phyloP scores from a whole-genome alignment of 2,329 filamentous ascomycete genomes.

The Penicillium sp. region DNA sequence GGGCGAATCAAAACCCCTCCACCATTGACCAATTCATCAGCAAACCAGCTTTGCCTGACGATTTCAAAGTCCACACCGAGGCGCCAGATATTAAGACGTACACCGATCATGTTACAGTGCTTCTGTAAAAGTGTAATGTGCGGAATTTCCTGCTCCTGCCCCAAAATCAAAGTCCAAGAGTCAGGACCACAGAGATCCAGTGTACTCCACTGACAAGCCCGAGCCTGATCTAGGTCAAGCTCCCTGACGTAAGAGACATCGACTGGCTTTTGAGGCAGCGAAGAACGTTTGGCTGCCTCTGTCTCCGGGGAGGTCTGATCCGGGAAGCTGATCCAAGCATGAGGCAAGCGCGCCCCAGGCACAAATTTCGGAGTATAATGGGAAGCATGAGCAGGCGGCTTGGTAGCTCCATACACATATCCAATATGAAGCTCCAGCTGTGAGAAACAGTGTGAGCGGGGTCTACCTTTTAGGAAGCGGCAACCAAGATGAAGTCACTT shows the following conservation, averaged over 20 bases:
- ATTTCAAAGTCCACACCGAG: background rate
- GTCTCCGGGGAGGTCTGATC: background rate
- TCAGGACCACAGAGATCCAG: slow-evolving; percentile 36
- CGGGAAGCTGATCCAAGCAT: slow-evolving; percentile 36
- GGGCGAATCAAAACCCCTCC: slow-evolving; percentile 36
- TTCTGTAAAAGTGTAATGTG: background rate
- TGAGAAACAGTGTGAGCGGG: background rate
- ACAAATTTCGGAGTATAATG: slow-evolving; percentile 36
- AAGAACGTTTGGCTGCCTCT: background rate
- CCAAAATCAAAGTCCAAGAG: slow-evolving; percentile 31
- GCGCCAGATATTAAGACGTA: background rate
- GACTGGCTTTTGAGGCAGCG: slow-evolving; percentile 9
- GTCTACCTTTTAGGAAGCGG: background rate
- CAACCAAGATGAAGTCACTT: background rate
- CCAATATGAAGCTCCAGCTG: slow-evolving; percentile 44
- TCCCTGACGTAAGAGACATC: slow-evolving; percentile 37
- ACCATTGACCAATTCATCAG: slow-evolving; percentile 20
- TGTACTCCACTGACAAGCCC: slow-evolving; percentile 30
- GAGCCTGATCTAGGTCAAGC: slow-evolving; percentile 23
- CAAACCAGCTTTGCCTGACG: background rate
- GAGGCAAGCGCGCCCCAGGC: slow-evolving; percentile 40
- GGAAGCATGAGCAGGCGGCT: slow-evolving; percentile 37
- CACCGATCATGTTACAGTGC: background rate
- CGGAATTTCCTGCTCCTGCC: slow-evolving; percentile 1
- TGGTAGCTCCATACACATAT: slow-evolving; percentile 39